phyloP scores from a whole-genome alignment of 768 basidiomycete genomes.

The Boletus subcaerulescens region DNA sequence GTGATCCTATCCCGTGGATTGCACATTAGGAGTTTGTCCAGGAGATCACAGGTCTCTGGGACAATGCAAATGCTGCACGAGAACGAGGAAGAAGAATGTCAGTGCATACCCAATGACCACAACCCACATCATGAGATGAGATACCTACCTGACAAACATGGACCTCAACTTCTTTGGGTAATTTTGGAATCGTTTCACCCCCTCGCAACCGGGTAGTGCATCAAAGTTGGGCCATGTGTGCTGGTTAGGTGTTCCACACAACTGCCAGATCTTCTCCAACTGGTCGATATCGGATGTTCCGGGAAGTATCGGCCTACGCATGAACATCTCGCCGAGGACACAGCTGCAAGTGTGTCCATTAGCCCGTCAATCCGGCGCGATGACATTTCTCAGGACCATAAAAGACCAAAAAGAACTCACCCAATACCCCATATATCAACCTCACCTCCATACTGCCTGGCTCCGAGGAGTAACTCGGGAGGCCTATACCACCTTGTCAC shows the following conservation, averaged over 20 bases:
- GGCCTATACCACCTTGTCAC: slow-evolving; percentile 95
- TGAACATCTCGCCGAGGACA: slow-evolving; percentile 96
- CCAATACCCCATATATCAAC: slow-evolving; percentile 99
- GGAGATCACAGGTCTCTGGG: slow-evolving; percentile 70
- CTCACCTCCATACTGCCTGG: slow-evolving; percentile 85
- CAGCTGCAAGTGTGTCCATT: slow-evolving; percentile 49
- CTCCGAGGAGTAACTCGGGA: slow-evolving; percentile 87
- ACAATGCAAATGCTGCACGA: slow-evolving; percentile 49
- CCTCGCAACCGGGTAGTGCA: slow-evolving; percentile 73
- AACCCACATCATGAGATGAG: slow-evolving; percentile 1
- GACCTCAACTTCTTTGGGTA: slow-evolving; percentile 54
- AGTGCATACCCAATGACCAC: background rate
- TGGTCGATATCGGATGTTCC: slow-evolving; percentile 92
- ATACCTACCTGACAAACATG: slow-evolving; percentile 57
- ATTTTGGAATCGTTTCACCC: slow-evolving; percentile 60
- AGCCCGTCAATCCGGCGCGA: background rate
- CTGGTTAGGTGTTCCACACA: slow-evolving; percentile 88
- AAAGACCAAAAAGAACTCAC: slow-evolving; percentile 40
- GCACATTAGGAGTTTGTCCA: slow-evolving; percentile 78
- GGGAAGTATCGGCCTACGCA: slow-evolving; percentile 78
- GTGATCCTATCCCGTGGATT: slow-evolving; percentile 85
- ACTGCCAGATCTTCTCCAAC: slow-evolving; percentile 79
- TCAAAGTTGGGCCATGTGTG: slow-evolving; percentile 80
- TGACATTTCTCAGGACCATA: background rate
- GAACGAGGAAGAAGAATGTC: slow-evolving; percentile 2